Evolutionary conservation across 2,329 filamentous ascomycete species (phyloP).

Genomic region (Tympanopsis confertula): DNA sequence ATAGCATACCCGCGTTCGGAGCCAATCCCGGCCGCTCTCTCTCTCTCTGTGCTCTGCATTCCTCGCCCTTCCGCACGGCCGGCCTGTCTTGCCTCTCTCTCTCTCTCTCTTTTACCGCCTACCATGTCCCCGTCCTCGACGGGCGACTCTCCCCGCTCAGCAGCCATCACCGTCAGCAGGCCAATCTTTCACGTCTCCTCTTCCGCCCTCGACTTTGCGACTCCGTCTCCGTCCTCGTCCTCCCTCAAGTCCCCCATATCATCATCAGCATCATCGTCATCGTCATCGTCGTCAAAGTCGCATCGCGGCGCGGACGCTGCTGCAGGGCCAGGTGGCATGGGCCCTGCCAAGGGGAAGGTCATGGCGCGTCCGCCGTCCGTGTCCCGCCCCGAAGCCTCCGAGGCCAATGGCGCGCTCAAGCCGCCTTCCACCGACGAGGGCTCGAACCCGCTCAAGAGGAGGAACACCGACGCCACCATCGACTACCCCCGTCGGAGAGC

Average conservation of each 20-base stretch:
- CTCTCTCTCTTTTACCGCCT: conserved; percentile 11
- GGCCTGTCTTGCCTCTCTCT: conserved; percentile 9
- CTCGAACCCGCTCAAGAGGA: conserved; percentile 46
- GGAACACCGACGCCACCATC: conserved; percentile 47
- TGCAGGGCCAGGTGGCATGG: conserved; percentile 1
- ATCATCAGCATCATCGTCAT: too few species aligned
- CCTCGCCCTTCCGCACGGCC: too few species aligned
- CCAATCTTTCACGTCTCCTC: conserved; percentile 25
- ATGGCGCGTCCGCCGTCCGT: conserved; percentile 5
- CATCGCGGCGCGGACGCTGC: too few species aligned
- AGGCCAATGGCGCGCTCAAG: conserved; percentile 32
- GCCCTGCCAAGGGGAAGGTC: conserved; percentile 8
- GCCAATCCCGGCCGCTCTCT: too few species aligned
- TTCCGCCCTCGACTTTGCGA: conserved; percentile 31
- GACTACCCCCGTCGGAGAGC: conserved; percentile 55
- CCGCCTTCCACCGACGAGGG: conserved; percentile 34
- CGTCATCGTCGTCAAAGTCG: neutral
- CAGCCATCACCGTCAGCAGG: conserved; percentile 20
- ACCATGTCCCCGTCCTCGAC: conserved; percentile 42
- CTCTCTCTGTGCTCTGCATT: too few species aligned
- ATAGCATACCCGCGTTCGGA: too few species aligned
- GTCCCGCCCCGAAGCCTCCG: conserved; percentile 21
- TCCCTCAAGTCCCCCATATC: too few species aligned
- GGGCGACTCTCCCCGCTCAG: conserved; percentile 36
- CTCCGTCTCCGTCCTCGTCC: conserved; percentile 34